Conservation (phyloP, 164 flowering plant genomes). For the Annona squamosa region DNA sequence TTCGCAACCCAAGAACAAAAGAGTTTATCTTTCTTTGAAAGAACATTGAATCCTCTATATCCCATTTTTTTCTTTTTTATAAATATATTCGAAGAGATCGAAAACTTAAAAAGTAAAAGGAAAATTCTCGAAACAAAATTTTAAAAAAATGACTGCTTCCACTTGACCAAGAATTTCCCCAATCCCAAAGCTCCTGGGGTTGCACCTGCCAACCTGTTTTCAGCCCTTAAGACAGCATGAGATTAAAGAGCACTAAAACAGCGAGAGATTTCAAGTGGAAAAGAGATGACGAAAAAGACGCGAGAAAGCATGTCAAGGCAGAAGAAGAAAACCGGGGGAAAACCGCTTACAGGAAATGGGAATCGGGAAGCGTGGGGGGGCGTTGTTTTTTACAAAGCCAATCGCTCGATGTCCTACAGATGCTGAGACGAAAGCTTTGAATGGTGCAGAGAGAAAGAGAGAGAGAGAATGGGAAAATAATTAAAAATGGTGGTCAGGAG, state of each 20-base stretch:
- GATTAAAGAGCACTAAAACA: too few species aligned
- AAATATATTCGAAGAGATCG: neutral
- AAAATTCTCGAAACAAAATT: too few species aligned
- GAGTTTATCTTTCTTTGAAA: neutral
- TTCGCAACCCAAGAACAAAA: neutral
- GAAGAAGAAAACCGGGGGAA: neutral
- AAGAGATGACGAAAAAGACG: neutral
- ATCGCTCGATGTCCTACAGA: neutral
- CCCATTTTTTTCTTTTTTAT: neutral
- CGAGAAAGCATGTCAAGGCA: neutral
- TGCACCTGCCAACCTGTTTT: too few species aligned
- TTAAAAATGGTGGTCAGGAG: constrained; percentile 8
- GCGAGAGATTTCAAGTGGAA: too few species aligned
- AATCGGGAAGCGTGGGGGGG: neutral
- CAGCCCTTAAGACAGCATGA: too few species aligned
- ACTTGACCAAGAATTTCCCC: too few species aligned
- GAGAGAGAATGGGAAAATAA: neutral
- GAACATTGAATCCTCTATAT: neutral
- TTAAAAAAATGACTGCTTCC: too few species aligned
- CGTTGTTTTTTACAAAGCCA: neutral
- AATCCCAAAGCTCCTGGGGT: too few species aligned
- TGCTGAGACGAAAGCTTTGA: neutral
- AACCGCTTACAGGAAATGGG: neutral
- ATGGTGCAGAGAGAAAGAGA: neutral
- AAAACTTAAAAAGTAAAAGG: neutral